Percentiles rank a stretch among this genome's conserved stretches.
These are phyloP conservation scores for Fragosphaeria purpurea DNA, from an alignment of 2,329 filamentous ascomycete genomes.

Conservation along the genomic window DNA sequence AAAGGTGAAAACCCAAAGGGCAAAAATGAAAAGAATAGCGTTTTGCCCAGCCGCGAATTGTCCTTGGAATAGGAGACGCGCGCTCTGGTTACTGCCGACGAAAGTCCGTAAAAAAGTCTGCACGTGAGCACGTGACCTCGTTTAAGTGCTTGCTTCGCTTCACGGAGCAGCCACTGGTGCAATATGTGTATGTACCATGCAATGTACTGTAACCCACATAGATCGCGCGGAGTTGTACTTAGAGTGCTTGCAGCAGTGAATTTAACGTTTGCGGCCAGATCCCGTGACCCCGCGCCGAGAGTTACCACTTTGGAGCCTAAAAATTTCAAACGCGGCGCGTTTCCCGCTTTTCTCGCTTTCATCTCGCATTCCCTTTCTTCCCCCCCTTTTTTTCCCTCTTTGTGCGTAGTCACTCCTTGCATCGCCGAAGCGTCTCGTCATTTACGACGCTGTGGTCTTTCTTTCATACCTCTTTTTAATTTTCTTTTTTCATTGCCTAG, in stretches of 20 bases:
- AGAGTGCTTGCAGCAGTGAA: not conserved
- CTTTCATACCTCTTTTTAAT: too few species aligned
- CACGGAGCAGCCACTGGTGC: not conserved
- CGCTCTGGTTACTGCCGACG: not conserved
- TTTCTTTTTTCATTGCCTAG: too few species aligned
- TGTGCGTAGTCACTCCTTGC: too few species aligned
- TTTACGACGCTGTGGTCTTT: too few species aligned
- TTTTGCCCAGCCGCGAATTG: too few species aligned
- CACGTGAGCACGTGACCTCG: slow-evolving; percentile 9
- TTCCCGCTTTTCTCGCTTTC: not conserved
- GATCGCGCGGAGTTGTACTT: not conserved
- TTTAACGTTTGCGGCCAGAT: not conserved
- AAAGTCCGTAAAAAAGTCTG: not conserved
- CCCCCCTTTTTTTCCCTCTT: too few species aligned
- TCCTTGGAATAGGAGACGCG: slow-evolving; percentile 4
- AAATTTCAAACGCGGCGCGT: slow-evolving; percentile 9
- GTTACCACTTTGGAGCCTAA: not conserved
- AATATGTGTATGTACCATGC: not conserved
- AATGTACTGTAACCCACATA: too few species aligned
- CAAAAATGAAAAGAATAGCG: not conserved
- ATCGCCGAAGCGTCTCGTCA: too few species aligned
- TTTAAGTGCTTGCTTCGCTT: not conserved
- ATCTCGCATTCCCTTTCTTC: too few species aligned
- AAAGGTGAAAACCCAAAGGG: not conserved
- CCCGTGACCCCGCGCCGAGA: slow-evolving; percentile 11